phyloP scores from a whole-genome alignment of 352 stramenopile species.

The Poterioochromonas sp. region DNA sequence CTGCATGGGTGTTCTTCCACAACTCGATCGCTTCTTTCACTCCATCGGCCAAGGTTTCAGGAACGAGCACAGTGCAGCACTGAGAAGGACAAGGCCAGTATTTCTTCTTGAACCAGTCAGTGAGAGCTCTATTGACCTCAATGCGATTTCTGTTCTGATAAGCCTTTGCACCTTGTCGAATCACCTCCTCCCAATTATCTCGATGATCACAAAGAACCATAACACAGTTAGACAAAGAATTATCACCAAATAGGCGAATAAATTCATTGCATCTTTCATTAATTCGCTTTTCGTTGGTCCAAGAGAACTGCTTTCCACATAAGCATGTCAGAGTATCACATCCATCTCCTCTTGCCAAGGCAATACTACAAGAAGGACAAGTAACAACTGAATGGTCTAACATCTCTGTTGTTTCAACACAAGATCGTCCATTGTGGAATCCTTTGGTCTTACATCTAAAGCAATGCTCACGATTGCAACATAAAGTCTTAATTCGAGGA shows the following conservation, averaged over 20 bases:
- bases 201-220: not conserved
- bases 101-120: not conserved
- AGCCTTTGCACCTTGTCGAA: too few species aligned
- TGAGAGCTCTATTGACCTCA: not conserved
- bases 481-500: slow-evolving; percentile 37
- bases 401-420: not conserved
- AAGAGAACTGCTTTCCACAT: slow-evolving; percentile 52
- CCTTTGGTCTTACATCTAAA: slow-evolving; percentile 52
- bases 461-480: slow-evolving; percentile 48
- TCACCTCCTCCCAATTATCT: too few species aligned
- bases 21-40: not conserved
- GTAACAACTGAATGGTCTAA: slow-evolving; percentile 44
- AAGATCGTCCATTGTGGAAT: slow-evolving; percentile 44
- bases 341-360: slow-evolving; percentile 53
- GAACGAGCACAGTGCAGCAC: not conserved
- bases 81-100: slow-evolving; percentile 22
- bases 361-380: slow-evolving; percentile 48
- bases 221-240: not conserved
- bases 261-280: not conserved
- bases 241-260: not conserved
- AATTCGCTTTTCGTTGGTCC: slow-evolving; percentile 35
- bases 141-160: not conserved
- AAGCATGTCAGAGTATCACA: slow-evolving; percentile 52
- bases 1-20: not conserved
- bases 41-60: not conserved